These are phyloP conservation scores for Phytophthora europaea DNA, from an alignment of 352 stramenopile genomes.

Conservation along the genomic window DNA sequence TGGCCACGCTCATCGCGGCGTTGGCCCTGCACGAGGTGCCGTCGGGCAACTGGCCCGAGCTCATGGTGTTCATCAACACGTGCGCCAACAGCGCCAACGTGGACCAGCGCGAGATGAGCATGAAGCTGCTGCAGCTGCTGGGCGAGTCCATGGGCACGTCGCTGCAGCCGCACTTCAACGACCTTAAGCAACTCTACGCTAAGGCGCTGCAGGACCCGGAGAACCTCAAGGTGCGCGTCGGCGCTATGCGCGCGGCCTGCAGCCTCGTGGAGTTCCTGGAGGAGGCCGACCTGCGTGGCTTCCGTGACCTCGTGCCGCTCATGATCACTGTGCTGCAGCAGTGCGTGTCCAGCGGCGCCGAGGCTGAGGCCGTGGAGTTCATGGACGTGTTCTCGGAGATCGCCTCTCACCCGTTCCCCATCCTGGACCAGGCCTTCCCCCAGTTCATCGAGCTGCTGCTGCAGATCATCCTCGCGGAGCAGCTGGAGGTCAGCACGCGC, in stretches of 20 bases:
- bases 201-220: constrained; percentile 81
- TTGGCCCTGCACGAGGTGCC: constrained; percentile 85
- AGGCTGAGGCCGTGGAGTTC: constrained; percentile 88
- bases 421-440: constrained; percentile 84
- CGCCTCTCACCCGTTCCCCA: constrained; percentile 84
- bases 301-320: constrained; percentile 81
- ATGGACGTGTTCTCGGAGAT: constrained; percentile 90
- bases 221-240: constrained; percentile 85
- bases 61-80: constrained; percentile 96
- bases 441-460: constrained; percentile 87
- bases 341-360: constrained; percentile 80
- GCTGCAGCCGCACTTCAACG: constrained; percentile 84
- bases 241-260: constrained; percentile 84
- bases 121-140: constrained; percentile 95
- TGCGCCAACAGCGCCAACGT: constrained; percentile 84
- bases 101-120: constrained; percentile 92
- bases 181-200: constrained; percentile 84
- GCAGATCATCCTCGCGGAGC: constrained; percentile 81
- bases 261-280: constrained; percentile 86
- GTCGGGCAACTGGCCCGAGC: constrained; percentile 90
- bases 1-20: constrained; percentile 87
- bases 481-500: constrained; percentile 82
- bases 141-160: constrained; percentile 93
- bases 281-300: constrained; percentile 73
- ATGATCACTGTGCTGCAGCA: constrained; percentile 91